Evolutionary conservation across 1,139 yeast species (phyloP).

Genomic region (Pichia sp.): DNA sequence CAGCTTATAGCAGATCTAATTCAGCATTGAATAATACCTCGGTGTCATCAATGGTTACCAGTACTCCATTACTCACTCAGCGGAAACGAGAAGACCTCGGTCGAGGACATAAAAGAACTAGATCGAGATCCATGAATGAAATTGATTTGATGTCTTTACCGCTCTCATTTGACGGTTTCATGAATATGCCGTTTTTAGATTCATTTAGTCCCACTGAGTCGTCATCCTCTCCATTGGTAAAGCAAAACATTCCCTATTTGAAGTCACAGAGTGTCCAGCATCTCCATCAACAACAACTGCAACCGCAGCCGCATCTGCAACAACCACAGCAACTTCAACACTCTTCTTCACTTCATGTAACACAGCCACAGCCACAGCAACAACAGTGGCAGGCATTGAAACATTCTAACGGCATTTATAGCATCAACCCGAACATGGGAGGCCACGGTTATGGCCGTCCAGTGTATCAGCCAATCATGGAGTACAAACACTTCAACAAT

Average conservation of each 20-base stretch:
- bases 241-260: conserved; percentile 4
- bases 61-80: neutral
- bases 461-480: conserved; percentile 1
- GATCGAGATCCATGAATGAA: conserved; percentile 33
- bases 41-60: conserved; percentile 1
- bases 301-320: neutral
- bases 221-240: conserved; percentile 4
- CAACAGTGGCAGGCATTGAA: neutral
- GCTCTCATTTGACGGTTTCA: neutral
- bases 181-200: conserved; percentile 7
- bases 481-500: conserved; percentile 5
- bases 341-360: neutral
- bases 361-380: neutral
- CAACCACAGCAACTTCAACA: neutral
- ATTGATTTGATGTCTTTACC: conserved; percentile 19
- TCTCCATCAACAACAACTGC: neutral
- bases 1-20: neutral
- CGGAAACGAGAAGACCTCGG: neutral
- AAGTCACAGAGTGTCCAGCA: conserved; percentile 3
- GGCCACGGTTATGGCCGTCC: neutral
- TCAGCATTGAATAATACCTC: neutral
- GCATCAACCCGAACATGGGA: neutral
- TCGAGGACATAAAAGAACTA: conserved; percentile 32
- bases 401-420: neutral
- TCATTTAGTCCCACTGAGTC: conserved; percentile 13